phyloP scores from a whole-genome alignment of 768 basidiomycete genomes.

The Leccinum olivaceopallidum region DNA sequence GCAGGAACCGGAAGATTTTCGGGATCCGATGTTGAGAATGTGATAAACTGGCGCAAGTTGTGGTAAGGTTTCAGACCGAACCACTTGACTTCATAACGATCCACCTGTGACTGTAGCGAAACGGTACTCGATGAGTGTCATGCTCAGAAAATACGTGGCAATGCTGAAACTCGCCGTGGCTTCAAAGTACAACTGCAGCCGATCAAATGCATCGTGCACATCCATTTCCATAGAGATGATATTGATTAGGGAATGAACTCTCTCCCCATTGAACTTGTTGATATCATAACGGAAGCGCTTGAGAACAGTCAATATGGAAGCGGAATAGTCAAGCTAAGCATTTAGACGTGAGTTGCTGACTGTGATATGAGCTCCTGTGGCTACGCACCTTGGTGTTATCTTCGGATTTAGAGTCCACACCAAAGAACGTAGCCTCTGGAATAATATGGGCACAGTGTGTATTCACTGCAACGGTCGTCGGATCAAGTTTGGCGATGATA shows the following conservation, averaged over 20 bases:
- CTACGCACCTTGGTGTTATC: background rate
- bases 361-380: background rate
- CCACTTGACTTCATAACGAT: conserved; percentile 11
- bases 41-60: background rate
- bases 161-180: conserved; percentile 2
- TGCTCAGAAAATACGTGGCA: background rate
- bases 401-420: background rate
- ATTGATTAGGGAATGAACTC: conserved; percentile 11
- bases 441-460: conserved; percentile 5
- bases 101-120: background rate
- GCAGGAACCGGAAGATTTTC: conserved; percentile 16
- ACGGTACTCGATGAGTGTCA: background rate
- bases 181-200: conserved; percentile 8
- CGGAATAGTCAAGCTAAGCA: background rate
- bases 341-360: background rate
- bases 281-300: background rate
- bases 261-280: background rate
- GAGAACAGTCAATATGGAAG: background rate
- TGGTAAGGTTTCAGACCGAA: background rate
- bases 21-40: conserved; percentile 8
- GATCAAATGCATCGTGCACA: conserved; percentile 7
- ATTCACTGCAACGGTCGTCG: too few relatives aligned
- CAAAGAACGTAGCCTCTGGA: conserved; percentile 6
- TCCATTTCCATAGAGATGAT: background rate
- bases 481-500: background rate